Percentiles rank a stretch among this genome's conserved stretches.
phyloP scores from a whole-genome alignment of 1,284 basidiomycete genomes.

The Fomitopsis betulina region DNA sequence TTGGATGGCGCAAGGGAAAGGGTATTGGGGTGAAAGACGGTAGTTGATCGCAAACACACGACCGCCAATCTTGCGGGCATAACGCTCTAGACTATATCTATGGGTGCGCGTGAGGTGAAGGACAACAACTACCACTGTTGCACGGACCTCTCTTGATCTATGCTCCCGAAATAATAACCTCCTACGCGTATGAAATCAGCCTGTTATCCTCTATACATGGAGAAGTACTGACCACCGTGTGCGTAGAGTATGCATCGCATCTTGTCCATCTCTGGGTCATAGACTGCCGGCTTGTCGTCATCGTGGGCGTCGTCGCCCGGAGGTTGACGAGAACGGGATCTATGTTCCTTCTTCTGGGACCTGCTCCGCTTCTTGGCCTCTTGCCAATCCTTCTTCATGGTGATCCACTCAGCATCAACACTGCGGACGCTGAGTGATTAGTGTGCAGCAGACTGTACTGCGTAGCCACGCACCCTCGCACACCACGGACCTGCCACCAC shows the following conservation, averaged over 20 bases:
- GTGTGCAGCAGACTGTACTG: neutral
- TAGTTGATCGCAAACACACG: conserved; percentile 92
- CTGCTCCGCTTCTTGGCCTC: conserved; percentile 54
- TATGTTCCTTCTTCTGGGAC: conserved; percentile 34
- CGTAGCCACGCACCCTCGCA: conserved; percentile 49
- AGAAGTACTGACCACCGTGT: conserved; percentile 60
- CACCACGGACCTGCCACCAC: conserved; percentile 95
- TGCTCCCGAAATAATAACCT: conserved; percentile 79
- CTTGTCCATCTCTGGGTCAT: conserved; percentile 75
- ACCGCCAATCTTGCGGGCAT: conserved; percentile 87
- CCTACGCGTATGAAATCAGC: conserved; percentile 33
- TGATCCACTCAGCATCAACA: conserved; percentile 89
- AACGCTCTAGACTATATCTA: conserved; percentile 80
- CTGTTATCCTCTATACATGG: neutral
- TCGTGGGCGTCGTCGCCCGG: conserved; percentile 9
- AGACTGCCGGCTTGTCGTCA: conserved; percentile 28
- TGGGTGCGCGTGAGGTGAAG: conserved; percentile 15
- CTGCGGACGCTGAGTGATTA: conserved; percentile 33
- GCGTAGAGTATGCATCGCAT: conserved; percentile 84
- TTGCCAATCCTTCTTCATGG: conserved; percentile 67
- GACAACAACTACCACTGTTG: conserved; percentile 13
- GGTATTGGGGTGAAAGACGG: conserved; percentile 89
- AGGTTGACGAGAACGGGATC: conserved; percentile 6
- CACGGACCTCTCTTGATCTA: conserved; percentile 68
- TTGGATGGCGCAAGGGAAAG: conserved; percentile 93